Base-by-base conservation (phyloP, 2,329 filamentous ascomycete species). In the Chrysoporthe deuterocubensis region DNA sequence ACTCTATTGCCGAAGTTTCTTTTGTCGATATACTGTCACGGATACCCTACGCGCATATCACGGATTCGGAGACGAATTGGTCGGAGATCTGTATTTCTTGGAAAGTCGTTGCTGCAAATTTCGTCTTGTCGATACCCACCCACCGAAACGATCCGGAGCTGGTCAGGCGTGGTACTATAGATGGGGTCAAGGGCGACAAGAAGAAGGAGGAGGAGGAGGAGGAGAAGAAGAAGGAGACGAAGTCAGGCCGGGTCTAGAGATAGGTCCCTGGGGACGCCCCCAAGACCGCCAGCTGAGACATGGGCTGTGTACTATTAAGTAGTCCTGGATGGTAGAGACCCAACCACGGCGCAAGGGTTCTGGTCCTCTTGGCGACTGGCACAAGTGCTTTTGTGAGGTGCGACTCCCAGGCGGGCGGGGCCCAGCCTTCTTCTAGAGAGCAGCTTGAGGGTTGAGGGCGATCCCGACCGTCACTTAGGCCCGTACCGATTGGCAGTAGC, bases 21-120 rank as follows among this genome's bases (percentile, higher is more conserved):
- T 69, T 69, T 67, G 68, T 67, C 52, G 57, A 69, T 37, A 62
- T 54, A 42, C 62, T 68, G 62, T 68, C 62, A 67, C 68, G 64
- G 68, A 69, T 69, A 69, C 68, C 68, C 68, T 61, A 60, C 63
- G 50, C 46, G 64, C 64, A 69, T 69, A 44, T 32, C 44, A 63
- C 56, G 46, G 67, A 56, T 58, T 66, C 65, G 64, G 59, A 68
- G 14, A 58, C 56, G 56, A 34, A 37, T 58, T 11, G 34, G 16
- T 44, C 40, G 40, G 34, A 32, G n/a, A 60, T 42, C 58, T 32
- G 40, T 26, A 61, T 61, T n/a, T 46, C 21, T 34, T 40, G 44
- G n/a, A 16, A 62, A 21, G 21, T 32, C n/a, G 21, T 9, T 60
- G n/a, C 40, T 43, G 18, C 13, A 43, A 32, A 16, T 44, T 60